A percentile compares a stretch with the other conserved stretches of the same genome.
These are phyloP conservation scores for Crucihimalaya himalaica DNA, from an alignment of 345 rosid species.

Conservation along the genomic window DNA sequence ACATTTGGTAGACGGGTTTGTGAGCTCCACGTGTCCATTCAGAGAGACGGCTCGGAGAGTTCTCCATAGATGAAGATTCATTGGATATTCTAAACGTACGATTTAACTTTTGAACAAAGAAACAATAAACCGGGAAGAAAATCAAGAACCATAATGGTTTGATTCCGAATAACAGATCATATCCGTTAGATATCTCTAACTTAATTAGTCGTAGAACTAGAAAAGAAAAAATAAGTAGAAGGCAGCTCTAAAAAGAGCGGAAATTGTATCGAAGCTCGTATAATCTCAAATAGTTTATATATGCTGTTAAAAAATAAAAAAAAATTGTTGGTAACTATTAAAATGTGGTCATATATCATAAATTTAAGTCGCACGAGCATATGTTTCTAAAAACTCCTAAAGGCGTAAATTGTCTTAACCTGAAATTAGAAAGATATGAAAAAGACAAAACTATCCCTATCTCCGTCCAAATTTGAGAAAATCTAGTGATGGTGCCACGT, in stretches of 20 bases:
- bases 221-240: not conserved
- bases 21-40: conserved; percentile 73
- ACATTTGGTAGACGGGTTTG: conserved; percentile 66
- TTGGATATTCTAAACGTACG: not conserved
- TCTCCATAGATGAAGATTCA: conserved; percentile 24
- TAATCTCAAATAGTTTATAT: conserved; percentile 9
- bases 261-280: not conserved
- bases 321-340: not conserved
- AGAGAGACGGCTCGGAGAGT: conserved; percentile 55
- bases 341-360: not conserved
- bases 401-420: conserved; percentile 29
- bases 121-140: conserved; percentile 16
- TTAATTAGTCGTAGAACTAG: conserved; percentile 2
- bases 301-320: too few relatives aligned
- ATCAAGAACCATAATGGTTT: conserved; percentile 7
- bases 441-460: conserved; percentile 27
- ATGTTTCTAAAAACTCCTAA: conserved; percentile 13
- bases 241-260: conserved; percentile 12
- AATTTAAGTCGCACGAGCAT: not conserved
- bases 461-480: conserved; percentile 35
- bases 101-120: not conserved
- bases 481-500: conserved; percentile 16
- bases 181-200: conserved; percentile 11
- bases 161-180: not conserved
- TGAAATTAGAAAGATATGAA: not conserved